Conservation (phyloP, 1,284 basidiomycete species). For the Earliella scabrosa region DNA sequence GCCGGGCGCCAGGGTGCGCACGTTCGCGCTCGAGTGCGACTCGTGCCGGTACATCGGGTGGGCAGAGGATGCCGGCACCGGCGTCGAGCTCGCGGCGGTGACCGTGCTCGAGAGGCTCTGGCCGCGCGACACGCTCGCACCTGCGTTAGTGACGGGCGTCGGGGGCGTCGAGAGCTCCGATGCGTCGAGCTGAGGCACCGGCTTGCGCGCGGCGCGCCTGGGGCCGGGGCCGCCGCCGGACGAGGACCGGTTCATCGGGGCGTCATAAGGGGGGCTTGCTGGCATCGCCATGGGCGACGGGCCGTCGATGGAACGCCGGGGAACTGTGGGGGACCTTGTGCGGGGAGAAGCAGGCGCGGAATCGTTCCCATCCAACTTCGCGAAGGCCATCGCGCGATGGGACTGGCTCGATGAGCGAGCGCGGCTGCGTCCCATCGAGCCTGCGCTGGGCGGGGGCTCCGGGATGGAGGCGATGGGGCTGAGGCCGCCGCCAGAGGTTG, state of each 20-base stretch:
- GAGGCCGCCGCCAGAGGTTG: constrained; percentile 8
- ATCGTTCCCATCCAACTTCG: constrained; percentile 26
- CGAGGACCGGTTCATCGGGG: constrained; percentile 29
- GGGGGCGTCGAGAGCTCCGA: constrained; percentile 38
- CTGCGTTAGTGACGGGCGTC: constrained; percentile 30
- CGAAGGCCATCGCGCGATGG: constrained; percentile 31
- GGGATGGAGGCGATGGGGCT: constrained; percentile 11
- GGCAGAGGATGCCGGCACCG: background rate
- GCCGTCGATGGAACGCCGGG: constrained; percentile 22
- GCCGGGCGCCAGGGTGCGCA: constrained; percentile 10
- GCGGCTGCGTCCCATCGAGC: constrained; percentile 18
- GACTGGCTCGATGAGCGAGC: constrained; percentile 24
- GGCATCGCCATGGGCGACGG: constrained; percentile 7
- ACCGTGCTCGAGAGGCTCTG: constrained; percentile 12
- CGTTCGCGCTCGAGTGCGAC: constrained; percentile 17
- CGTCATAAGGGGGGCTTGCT: constrained; percentile 14
- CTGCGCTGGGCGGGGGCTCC: constrained; percentile 12
- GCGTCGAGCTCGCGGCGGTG: constrained; percentile 1
- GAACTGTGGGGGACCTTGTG: constrained; percentile 11
- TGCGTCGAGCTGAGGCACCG: constrained; percentile 44
- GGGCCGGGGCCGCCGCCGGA: constrained; percentile 15
- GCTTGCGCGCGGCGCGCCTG: constrained; percentile 41
- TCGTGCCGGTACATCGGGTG: constrained; percentile 14
- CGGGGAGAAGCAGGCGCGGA: constrained; percentile 6
- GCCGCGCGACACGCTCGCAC: constrained; percentile 7